Conservation (phyloP, 208 protist species). For the Acanthamoeba castellanii region DNA sequence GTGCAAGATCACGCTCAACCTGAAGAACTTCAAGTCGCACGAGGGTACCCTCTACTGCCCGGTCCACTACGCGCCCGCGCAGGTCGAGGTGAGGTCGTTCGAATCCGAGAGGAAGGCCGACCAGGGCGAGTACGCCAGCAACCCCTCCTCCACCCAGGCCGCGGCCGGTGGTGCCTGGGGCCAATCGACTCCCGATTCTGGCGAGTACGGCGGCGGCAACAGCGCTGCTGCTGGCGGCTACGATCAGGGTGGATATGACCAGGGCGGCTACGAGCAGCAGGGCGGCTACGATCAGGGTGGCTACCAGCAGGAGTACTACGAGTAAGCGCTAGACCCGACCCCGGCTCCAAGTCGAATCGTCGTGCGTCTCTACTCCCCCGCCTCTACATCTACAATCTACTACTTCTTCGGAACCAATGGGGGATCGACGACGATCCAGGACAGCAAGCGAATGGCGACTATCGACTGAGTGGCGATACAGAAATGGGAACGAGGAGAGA, state of each 20-base stretch:
- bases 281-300: no score
- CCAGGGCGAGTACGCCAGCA: constrained; percentile 53
- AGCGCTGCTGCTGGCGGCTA: constrained; percentile 12
- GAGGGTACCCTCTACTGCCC: constrained; percentile 68
- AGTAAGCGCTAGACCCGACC: not conserved
- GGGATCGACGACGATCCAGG: no score
- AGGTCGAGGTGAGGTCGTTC: constrained; percentile 44
- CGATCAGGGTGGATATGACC: no score
- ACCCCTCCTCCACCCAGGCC: not conserved
- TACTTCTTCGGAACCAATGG: no score
- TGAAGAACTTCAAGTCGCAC: constrained; percentile 72
- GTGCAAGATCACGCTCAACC: constrained; percentile 55
- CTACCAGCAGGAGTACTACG: constrained; percentile 20
- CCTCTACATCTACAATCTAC: no score
- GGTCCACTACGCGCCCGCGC: constrained; percentile 43
- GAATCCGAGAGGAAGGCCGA: constrained; percentile 47
- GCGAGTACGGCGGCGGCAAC: constrained; percentile 56
- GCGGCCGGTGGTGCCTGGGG: constrained; percentile 49
- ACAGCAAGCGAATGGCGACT: no score
- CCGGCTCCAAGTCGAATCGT: no score
- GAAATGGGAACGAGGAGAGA: no score
- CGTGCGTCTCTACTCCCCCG: no score
- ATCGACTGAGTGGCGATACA: no score
- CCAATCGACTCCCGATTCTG: constrained; percentile 35
- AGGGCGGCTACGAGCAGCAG: no score